Base-by-base conservation (phyloP, 371 early-diverging fungal species). In the Umbelopsis sp. region DNA sequence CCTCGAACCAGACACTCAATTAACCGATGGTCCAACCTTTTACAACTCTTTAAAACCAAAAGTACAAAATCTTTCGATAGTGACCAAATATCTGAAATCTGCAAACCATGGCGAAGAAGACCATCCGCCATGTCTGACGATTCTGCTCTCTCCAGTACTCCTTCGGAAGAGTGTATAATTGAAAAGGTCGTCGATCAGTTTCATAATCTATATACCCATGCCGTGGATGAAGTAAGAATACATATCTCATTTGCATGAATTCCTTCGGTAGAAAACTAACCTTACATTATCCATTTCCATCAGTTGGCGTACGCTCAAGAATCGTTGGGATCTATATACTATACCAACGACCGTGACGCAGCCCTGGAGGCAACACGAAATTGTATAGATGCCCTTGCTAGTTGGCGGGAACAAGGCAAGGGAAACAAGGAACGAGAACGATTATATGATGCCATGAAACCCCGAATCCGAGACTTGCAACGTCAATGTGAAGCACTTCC, bases 291-390 rank as follows among this genome's bases (percentile, higher is more conserved):
- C 25, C 37, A 0, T 7, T 10, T 7, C 7, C 12, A 41, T 10
- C 18, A 57, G 57, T 18, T 57, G 57, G 57, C 57, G 35, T 57
- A 57, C 35, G 57, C 57, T 35, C 25, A 57, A 57, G 57, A 57
- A n/a, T 57, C 57, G 4, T 57, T 35, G 10, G 57, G 57, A 29
- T 57, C 57, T 3, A 57, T 57, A 6, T 57, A 57, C 35, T 57
- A 57, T n/a, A 57, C 18, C 57, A 57, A 57, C 32, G 57, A 57
- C 35, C 57, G 57, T 57, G 57, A 57, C 35, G 57, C 57, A 57
- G 57, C 57, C 57, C 57, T 57, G 57, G 57, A 57, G 57, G 57
- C 57, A 6, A 57, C 57, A 57, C 57, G 57, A 29, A 57, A 57
- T 11, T 57, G 25, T 29, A 57, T 57, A 25, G 57, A 57, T 57